Conservation (phyloP, 495 filamentous ascomycete species). For the Tuber calosporum region DNA sequence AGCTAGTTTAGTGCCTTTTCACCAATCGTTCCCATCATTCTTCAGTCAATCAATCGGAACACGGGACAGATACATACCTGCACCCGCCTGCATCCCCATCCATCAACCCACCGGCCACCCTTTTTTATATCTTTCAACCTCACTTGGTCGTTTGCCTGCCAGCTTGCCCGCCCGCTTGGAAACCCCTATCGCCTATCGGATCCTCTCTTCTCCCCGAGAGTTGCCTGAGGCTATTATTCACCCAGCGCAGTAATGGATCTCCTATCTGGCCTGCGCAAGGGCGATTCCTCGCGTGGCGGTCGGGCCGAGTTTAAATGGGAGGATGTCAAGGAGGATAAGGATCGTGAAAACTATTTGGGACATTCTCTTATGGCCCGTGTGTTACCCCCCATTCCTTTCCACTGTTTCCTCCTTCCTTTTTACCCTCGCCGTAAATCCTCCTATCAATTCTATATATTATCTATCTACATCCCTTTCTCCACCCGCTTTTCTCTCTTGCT, state of each 20-base stretch:
- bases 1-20: background rate
- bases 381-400: conserved; percentile 32
- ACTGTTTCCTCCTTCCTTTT: background rate
- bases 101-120: background rate
- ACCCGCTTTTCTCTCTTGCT: background rate
- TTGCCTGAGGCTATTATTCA: background rate
- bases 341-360: conserved; percentile 95
- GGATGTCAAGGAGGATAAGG: conserved; percentile 74
- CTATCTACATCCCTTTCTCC: background rate
- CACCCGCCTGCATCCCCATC: background rate
- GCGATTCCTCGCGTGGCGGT: conserved; percentile 81
- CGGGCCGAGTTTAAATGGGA: conserved; percentile 93
- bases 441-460: conserved; percentile 21
- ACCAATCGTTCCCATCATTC: background rate
- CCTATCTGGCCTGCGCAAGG: conserved; percentile 80
- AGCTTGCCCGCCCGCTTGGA: background rate
- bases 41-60: background rate
- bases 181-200: background rate
- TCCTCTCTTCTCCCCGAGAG: background rate
- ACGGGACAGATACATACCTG: background rate
- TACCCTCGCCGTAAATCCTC: background rate
- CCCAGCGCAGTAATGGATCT: conserved; percentile 65
- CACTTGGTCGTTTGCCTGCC: background rate
- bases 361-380: conserved; percentile 77
- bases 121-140: background rate